Base-by-base conservation (phyloP, 305 asterid genomes). In the Fraxinus ornus region DNA sequence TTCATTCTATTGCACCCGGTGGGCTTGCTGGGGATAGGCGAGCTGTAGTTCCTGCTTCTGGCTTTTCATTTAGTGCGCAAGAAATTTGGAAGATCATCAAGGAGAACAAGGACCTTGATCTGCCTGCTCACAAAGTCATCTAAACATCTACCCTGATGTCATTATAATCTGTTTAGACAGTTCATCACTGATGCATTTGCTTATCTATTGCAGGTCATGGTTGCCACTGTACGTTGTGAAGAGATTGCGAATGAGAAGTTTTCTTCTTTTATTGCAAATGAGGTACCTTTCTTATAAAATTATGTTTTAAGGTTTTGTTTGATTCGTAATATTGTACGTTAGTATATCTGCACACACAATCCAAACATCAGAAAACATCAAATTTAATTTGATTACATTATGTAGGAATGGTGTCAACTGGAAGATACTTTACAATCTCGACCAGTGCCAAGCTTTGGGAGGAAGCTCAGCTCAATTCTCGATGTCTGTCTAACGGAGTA, bases 61-160 rank as follows among this genome's bases (percentile, higher is more conserved):
- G 52, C 52, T 41, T 41, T 41, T 41, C 52, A 41, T 41, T 9
- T 41, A 41, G 52, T 10, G 90, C 93, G 83, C 90, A 91, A 41
- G 93, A 94, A 87, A 94, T 94, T 70, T 94, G 98, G 98, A 92
- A 90, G 86, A 87, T 94, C 78, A 93, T 94, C 76, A 94, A 90
- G 88, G 97, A 94, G 89, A 94, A 94, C 89, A 92, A 87, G 89
- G 97, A 94, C 90, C 97, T 94, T 83, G 97, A 94, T 82, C 89
- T 94, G 81, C 98, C 98, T 75, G 98, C 98, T 30, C 97, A 94
- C 87, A 93, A 93, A 97, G 98, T 94, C 84, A 83, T 68, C 78
- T 79, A 39, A 79, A 81, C 84, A 77, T 82, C 39, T 35, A 83
- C 70, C 76, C 35, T 71, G 82, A 77, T 82, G 83, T 71, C 88